Conservation (phyloP, 371 early-diverging fungal genomes). For the Catenaria anguillulae region DNA sequence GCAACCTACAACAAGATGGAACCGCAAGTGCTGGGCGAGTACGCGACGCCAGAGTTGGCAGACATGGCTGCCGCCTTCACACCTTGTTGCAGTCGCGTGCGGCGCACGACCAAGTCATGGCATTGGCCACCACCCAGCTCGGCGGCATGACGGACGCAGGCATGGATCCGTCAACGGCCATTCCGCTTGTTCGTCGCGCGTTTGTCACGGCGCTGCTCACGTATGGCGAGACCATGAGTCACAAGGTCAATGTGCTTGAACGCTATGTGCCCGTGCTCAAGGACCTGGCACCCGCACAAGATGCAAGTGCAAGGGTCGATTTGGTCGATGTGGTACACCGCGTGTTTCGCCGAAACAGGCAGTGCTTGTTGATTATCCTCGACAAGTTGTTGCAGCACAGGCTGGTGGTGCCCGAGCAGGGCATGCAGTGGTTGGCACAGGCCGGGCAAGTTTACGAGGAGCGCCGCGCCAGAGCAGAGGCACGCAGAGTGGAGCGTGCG, state of each 20-base stretch:
- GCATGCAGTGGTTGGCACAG: background rate
- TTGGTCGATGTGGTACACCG: background rate
- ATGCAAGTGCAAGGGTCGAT: background rate
- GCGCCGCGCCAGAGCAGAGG: too few relatives aligned
- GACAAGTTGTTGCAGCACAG: slow-evolving; percentile 4
- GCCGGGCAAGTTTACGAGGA: too few relatives aligned
- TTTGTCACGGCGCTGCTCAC: background rate
- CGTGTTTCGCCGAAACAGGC: background rate
- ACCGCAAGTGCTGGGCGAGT: too few relatives aligned
- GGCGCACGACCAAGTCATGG: too few relatives aligned
- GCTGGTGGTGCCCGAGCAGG: background rate
- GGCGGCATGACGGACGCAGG: background rate
- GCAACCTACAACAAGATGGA: too few relatives aligned
- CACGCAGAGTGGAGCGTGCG: background rate
- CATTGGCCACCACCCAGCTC: too few relatives aligned
- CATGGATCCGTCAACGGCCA: background rate
- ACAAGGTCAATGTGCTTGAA: background rate
- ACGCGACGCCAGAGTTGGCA: too few relatives aligned
- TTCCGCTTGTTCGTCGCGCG: background rate
- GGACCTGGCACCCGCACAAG: background rate
- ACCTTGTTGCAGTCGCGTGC: too few relatives aligned
- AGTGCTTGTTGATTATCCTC: slow-evolving; percentile 1
- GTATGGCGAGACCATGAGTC: background rate
- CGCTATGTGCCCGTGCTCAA: background rate
- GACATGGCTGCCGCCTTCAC: too few relatives aligned